These are phyloP conservation scores for Ballota nigra DNA, from an alignment of 257 asterid species.

Conservation along the genomic window DNA sequence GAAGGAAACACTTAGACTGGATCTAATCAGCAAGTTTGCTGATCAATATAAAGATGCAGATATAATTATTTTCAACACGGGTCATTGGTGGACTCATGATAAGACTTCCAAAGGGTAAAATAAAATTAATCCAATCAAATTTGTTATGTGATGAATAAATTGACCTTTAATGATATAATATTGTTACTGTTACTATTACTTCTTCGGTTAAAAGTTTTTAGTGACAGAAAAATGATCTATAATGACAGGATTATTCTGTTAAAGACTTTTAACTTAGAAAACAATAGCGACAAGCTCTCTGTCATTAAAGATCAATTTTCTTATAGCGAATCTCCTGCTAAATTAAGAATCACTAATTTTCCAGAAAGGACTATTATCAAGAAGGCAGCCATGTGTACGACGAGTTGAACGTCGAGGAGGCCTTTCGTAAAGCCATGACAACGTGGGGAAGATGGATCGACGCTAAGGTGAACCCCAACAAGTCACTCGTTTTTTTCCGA, in stretches of 20 bases:
- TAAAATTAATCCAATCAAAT: no score
- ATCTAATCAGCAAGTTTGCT: constrained; percentile 48
- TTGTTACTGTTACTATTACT: no score
- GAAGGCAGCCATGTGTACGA: constrained; percentile 67
- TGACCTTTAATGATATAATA: no score
- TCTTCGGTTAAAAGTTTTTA: no score
- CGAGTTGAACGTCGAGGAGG: constrained; percentile 52
- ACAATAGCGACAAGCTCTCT: no score
- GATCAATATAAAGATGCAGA: constrained; percentile 57
- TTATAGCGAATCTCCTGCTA: no score
- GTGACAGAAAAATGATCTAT: no score
- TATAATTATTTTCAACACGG: constrained; percentile 66
- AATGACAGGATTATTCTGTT: no score
- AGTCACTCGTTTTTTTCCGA: constrained; percentile 58
- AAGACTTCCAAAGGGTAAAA: constrained; percentile 70
- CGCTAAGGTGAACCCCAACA: constrained; percentile 44
- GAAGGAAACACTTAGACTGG: constrained; percentile 77
- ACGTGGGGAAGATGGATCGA: constrained; percentile 85
- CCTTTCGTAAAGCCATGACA: constrained; percentile 61
- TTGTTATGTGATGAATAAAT: no score
- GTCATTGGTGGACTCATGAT: constrained; percentile 92
- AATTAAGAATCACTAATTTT: no score
- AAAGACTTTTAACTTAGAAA: no score
- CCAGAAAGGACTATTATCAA: constrained; percentile 73
- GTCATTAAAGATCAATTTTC: no score